Base-by-base conservation (phyloP, 2,329 filamentous ascomycete species). In the Pseudonectria foliicola region DNA sequence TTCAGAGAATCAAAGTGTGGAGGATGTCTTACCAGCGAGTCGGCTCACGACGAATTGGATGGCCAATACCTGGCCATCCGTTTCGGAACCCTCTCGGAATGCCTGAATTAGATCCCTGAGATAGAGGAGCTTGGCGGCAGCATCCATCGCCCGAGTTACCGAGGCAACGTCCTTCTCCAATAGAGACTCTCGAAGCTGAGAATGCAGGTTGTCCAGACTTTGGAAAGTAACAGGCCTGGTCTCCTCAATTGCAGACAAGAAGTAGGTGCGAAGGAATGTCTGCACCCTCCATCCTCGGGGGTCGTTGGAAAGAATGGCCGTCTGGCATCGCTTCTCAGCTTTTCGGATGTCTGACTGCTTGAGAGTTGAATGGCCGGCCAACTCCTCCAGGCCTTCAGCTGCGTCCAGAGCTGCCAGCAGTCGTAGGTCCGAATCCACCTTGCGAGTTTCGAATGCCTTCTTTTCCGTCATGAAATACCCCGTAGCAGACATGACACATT, bases 211-310 rank as follows among this genome's bases (percentile, higher is more conserved):
- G 3, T 48, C 43, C 21, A 63, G 43, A 15, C 38, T 44, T 15
- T 52, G 53, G 32, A 67, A 62, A 2, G 43, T 51, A 4, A 55
- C 58, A 2, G 60, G 61, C 3, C 54, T 55, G 7, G 60, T 41
- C 0, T 53, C 50, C 6, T 56, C 49, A 13, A 65, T 37, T 1
- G 52, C 42, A 4, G 54, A 42, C 1, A 56, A 48, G 14, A 68
- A 55, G 32, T 63, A 55, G 4, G 50, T 61, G 5, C 56, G 56
- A 7, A 73, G 45, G 35, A 73, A 67, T 3, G 56, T 62, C 35
- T 64, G 60, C 18, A 70, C 44, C 42, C 63, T 64, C 69, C 70
- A 73, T 6, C 65, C 68, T 21, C 55, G 51, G 11, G 65, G 23
- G 18, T 63, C 55, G 1, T 62, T 63, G 4, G 48, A 40, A 6